Conservation (phyloP, 1,284 basidiomycete genomes). For the Tylopilus sp. region DNA sequence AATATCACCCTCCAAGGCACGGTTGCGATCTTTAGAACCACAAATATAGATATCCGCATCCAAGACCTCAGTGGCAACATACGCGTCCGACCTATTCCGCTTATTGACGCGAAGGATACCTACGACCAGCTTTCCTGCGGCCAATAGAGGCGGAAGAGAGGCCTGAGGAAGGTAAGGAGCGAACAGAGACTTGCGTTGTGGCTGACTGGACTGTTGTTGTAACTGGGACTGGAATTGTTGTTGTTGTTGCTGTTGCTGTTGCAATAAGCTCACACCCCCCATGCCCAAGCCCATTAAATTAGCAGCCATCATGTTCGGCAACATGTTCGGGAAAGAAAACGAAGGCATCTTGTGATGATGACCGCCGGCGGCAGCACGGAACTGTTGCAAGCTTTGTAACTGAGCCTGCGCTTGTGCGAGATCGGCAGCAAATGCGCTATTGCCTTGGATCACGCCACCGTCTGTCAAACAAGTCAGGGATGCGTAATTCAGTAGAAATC, state of each 20-base stretch:
- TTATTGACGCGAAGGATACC: conserved; percentile 98
- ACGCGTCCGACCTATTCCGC: conserved; percentile 97
- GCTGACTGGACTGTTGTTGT: conserved; percentile 83
- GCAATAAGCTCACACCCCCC: conserved; percentile 71
- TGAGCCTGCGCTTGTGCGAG: conserved; percentile 95
- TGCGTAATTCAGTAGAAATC: not conserved
- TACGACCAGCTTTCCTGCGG: conserved; percentile 97
- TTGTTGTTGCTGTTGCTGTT: conserved; percentile 80
- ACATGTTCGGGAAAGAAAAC: conserved; percentile 95
- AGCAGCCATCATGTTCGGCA: conserved; percentile 91
- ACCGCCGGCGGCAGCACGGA: conserved; percentile 90
- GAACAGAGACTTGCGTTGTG: conserved; percentile 96
- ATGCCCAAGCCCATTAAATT: conserved; percentile 89
- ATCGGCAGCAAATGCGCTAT: conserved; percentile 66
- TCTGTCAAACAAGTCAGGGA: conserved; percentile 39
- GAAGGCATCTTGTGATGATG: conserved; percentile 97
- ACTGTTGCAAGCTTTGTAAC: conserved; percentile 92
- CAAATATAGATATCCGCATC: conserved; percentile 99
- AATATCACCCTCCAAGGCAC: conserved; percentile 96
- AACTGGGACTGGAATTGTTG: conserved; percentile 80
- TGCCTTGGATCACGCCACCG: conserved; percentile 66
- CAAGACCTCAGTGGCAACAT: conserved; percentile 97
- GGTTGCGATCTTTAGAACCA: conserved; percentile 97
- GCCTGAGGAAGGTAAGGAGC: conserved; percentile 98
- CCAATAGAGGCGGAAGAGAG: conserved; percentile 91